Percentiles rank a stretch among this genome's conserved stretches.
These are phyloP conservation scores for Ephemerocybe angulata DNA, from an alignment of 768 basidiomycete genomes.

Conservation along the genomic window DNA sequence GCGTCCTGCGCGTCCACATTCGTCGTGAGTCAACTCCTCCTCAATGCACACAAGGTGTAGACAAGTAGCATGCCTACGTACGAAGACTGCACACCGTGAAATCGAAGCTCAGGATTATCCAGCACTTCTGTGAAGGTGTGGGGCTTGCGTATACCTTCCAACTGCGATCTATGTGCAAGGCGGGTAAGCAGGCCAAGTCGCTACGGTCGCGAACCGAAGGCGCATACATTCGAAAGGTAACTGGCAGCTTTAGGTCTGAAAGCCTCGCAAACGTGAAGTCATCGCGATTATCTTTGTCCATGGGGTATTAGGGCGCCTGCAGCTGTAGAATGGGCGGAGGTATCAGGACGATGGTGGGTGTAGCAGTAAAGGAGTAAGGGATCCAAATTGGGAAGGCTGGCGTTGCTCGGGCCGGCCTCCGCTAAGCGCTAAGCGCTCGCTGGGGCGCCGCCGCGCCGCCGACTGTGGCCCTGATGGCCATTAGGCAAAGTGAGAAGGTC, in stretches of 20 bases:
- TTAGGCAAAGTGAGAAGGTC: too few species aligned
- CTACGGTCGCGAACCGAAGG: not conserved
- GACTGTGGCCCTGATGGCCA: too few species aligned
- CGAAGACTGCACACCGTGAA: constrained; percentile 81
- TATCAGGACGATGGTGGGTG: not conserved
- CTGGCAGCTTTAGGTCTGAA: constrained; percentile 81
- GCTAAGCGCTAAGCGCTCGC: not conserved
- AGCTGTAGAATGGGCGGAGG: not conserved
- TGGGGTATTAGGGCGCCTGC: constrained; percentile 14
- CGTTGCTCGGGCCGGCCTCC: not conserved
- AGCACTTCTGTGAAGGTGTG: constrained; percentile 75
- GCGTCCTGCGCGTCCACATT: too few species aligned
- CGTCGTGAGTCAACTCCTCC: too few species aligned
- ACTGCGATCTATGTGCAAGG: constrained; percentile 59
- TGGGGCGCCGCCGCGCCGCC: too few species aligned
- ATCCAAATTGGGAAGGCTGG: not conserved
- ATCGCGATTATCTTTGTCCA: constrained; percentile 65
- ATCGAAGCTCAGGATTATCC: constrained; percentile 76
- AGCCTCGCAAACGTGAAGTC: constrained; percentile 93
- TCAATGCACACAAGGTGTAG: not conserved
- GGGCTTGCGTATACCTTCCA: constrained; percentile 78
- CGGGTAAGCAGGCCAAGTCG: not conserved
- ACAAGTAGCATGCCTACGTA: constrained; percentile 31
- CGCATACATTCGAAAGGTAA: constrained; percentile 79
- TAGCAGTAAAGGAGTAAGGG: not conserved